These are phyloP conservation scores for Tetracentron sinense DNA, from an alignment of 164 flowering plant genomes.

Conservation along the genomic window DNA sequence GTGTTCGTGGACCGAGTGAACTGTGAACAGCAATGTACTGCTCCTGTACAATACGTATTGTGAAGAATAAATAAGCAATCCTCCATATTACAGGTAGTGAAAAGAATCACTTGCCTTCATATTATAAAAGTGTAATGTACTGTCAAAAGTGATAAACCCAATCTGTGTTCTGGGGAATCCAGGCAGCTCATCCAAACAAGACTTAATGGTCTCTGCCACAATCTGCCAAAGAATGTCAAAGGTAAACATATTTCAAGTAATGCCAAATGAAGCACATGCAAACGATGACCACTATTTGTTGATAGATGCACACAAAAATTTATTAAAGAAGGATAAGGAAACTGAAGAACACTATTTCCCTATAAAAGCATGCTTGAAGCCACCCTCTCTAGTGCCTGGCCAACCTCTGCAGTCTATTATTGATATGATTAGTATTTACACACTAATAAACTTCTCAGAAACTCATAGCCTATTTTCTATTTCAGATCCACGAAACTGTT, in stretches of 20 bases:
- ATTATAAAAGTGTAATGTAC: slow-evolving; percentile 90
- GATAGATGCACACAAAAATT: no score
- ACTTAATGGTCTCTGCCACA: slow-evolving; percentile 82
- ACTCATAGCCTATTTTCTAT: no score
- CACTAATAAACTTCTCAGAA: no score
- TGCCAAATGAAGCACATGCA: slow-evolving; percentile 2
- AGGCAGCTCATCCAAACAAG: slow-evolving; percentile 84
- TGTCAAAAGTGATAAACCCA: slow-evolving; percentile 94
- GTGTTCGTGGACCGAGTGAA: background rate
- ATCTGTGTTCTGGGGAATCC: slow-evolving; percentile 93
- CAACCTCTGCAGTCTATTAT: no score
- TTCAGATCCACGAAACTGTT: no score
- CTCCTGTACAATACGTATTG: background rate
- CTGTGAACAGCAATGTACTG: background rate
- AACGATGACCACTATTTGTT: background rate
- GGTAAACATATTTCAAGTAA: background rate
- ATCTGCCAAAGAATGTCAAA: slow-evolving; percentile 41
- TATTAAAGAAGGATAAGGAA: no score
- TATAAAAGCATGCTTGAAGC: no score
- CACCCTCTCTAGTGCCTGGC: no score
- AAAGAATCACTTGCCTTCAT: slow-evolving; percentile 69
- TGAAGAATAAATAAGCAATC: no score
- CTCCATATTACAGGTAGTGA: background rate
- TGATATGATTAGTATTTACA: no score
- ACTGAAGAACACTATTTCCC: no score